Conservation (phyloP, 495 filamentous ascomycete species). For the Talaromyces liani region DNA sequence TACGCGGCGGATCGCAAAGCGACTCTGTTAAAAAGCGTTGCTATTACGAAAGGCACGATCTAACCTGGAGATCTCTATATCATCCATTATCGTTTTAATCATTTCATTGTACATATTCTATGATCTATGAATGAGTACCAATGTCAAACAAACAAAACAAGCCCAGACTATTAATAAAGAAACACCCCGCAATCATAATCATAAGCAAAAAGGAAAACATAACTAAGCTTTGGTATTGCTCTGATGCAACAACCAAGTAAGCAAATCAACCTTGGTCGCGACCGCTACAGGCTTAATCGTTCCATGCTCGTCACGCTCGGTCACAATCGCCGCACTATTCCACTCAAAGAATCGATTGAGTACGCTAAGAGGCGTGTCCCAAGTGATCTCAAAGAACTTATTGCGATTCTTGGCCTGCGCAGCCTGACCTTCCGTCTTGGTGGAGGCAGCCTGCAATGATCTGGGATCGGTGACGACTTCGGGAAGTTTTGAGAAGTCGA, state of each 20-base stretch:
- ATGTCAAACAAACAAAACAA: not conserved
- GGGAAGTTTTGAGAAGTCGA: slow-evolving; percentile 77
- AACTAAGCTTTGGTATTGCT: slow-evolving; percentile 9
- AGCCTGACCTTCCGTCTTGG: slow-evolving; percentile 7
- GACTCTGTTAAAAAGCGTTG: not conserved
- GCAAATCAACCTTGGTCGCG: slow-evolving; percentile 91
- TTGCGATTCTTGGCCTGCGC: slow-evolving; percentile 33
- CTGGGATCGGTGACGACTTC: slow-evolving; percentile 83
- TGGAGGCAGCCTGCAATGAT: slow-evolving; percentile 9
- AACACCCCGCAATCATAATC: not conserved
- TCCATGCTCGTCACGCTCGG: slow-evolving; percentile 54
- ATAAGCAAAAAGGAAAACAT: not conserved
- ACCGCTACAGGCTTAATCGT: slow-evolving; percentile 77
- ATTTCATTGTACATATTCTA: not conserved
- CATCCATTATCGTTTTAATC: not conserved
- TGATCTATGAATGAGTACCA: not conserved
- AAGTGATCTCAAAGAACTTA: slow-evolving; percentile 88
- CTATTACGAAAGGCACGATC: not conserved
- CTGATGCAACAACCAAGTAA: slow-evolving; percentile 87
- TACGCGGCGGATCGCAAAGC: not conserved
- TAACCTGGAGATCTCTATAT: not conserved
- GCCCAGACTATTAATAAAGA: not conserved
- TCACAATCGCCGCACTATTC: slow-evolving; percentile 93
- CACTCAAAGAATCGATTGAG: slow-evolving; percentile 93
- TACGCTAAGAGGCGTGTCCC: slow-evolving; percentile 75